Evolutionary conservation across 352 stramenopile genomes (phyloP), one percentile per base, ranked within the genome.

Genomic region (Globisporangium orthogonon): DNA sequence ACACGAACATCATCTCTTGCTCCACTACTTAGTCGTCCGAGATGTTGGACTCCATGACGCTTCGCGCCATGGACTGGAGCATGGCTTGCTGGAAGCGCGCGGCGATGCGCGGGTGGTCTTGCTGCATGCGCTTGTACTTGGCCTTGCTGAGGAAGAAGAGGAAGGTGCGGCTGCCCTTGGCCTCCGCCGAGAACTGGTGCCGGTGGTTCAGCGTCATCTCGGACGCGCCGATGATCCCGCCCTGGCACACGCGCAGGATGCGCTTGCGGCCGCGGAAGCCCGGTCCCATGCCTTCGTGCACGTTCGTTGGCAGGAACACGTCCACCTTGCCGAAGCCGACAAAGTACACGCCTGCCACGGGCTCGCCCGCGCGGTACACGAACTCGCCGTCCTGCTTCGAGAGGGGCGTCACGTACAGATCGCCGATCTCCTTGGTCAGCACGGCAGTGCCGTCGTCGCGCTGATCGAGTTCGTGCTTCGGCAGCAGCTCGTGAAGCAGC

Each of bases 291-390:
- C 79, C 66, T 62, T 94, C 81, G 62, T 92, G 77, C 30, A 87
- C 71, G 48, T 74, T 92, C 43, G 78, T 88, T 14, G 85, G 85
- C 56, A 94, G 70, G 61, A 89, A 94, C 10, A 92, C 85, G 57
- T 94, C 85, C 11, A 94, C 68, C 45, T 92, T 91, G 64, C 85
- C 85, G 43, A 86, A 92, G 10, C 80, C 85, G 53, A 94, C 78
- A 57, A 94, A 91, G 70, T 85, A 92, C 31, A 90, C 70, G 29
- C 85, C 85, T 10, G 76, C 71, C 2, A 91, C 82, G 7, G 70
- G 59, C 29, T 67, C 66, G 29, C 85, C 85, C 28, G 79, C 82
- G 29, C 68, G 66, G 62, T 94, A 94, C 28, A 92, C 62, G 13
- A 76, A 78, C 31, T 94, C 76, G 11, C 80, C 78, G 33, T 76